A percentile compares a stretch with the other conserved stretches of the same genome.
Conservation (phyloP, 164 flowering plant genomes). For the Litsea cubeba region DNA sequence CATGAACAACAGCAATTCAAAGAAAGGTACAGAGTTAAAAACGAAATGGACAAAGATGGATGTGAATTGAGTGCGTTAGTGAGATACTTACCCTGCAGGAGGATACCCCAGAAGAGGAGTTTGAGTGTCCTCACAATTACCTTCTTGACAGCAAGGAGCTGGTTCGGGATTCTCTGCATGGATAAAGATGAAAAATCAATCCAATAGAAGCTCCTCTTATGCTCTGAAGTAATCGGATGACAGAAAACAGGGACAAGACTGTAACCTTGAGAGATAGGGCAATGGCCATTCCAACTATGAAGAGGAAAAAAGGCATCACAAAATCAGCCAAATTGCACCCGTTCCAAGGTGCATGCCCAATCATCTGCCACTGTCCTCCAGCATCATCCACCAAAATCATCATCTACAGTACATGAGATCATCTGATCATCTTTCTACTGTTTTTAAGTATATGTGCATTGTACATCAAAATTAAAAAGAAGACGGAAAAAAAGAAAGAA, state of each 20-base stretch:
- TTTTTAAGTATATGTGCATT: not conserved
- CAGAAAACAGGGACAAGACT: not conserved
- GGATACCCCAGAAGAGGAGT: constrained; percentile 79
- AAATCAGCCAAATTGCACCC: constrained; percentile 93
- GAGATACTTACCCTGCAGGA: constrained; percentile 63
- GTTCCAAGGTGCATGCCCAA: constrained; percentile 92
- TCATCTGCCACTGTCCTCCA: constrained; percentile 78
- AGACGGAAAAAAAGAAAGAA: not conserved
- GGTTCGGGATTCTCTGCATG: constrained; percentile 48
- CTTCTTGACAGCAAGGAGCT: constrained; percentile 36
- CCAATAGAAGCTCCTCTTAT: not conserved
- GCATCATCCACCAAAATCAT: constrained; percentile 97
- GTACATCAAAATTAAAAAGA: not conserved
- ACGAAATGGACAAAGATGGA: not conserved
- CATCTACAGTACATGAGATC: constrained; percentile 37
- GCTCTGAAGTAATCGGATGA: not conserved
- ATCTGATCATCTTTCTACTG: not conserved
- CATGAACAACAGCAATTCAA: not conserved
- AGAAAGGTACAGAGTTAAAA: not conserved
- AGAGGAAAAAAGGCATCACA: constrained; percentile 91
- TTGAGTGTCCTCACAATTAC: constrained; percentile 62
- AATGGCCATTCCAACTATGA: constrained; percentile 87
- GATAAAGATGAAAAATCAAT: constrained; percentile 6
- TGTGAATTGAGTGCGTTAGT: not conserved
- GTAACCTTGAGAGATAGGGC: constrained; percentile 81